These are phyloP conservation scores for Pyrenophora tritici-repentis DNA, from an alignment of 2,329 filamentous ascomycete genomes.

Conservation along the genomic window DNA sequence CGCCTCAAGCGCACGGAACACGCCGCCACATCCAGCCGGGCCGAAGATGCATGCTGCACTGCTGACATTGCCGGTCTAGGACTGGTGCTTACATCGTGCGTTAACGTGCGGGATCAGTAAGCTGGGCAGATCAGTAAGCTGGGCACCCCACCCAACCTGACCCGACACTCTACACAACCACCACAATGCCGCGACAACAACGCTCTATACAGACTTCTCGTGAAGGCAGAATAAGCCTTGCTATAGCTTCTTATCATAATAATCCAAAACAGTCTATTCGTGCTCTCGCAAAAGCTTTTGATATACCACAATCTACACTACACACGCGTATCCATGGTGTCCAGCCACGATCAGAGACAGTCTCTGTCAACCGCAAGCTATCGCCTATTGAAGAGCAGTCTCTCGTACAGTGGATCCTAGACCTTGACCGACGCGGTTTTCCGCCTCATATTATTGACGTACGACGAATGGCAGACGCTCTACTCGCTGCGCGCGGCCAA, in stretches of 20 bases:
- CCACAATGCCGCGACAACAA: too few relatives aligned
- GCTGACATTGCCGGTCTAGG: background rate
- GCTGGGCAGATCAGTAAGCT: too few relatives aligned
- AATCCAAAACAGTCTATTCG: background rate
- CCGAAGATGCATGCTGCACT: background rate
- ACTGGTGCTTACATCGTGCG: too few relatives aligned
- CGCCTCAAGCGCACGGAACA: background rate
- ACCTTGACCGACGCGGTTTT: too few relatives aligned
- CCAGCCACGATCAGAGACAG: background rate
- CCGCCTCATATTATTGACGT: too few relatives aligned
- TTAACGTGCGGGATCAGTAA: too few relatives aligned
- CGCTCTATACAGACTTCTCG: too few relatives aligned
- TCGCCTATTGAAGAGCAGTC: background rate
- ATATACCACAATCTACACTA: background rate
- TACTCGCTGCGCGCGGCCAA: too few relatives aligned
- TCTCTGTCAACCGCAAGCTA: background rate
- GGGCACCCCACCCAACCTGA: too few relatives aligned
- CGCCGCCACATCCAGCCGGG: background rate
- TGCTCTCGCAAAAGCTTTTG: background rate
- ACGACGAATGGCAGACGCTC: too few relatives aligned
- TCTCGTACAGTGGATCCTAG: background rate
- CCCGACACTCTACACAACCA: too few relatives aligned
- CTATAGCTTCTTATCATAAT: background rate
- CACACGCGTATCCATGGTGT: background rate
- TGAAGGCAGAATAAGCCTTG: conserved; percentile 3